Evolutionary conservation across 805 yeast species (phyloP), one percentile per base, ranked within the genome.

Genomic region (Candida argentea): DNA sequence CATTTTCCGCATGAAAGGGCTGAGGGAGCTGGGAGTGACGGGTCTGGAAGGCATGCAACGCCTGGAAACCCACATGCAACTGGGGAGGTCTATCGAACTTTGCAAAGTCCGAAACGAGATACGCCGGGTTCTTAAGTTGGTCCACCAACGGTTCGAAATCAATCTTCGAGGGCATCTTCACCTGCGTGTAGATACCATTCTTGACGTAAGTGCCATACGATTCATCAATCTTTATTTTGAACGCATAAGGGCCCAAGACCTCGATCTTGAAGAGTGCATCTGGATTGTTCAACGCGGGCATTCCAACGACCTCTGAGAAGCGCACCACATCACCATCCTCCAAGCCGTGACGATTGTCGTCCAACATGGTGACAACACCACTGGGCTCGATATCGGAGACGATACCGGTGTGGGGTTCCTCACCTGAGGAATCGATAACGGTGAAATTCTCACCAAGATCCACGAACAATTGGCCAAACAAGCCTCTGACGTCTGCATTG

Each of bases 201-300:
- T 74, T 76, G 29, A 61, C 53, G 48, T 85, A 91, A 2, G 63
- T 53, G 14, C 87, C 94, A 55, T 57, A 63, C 15, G 55, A 40
- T 14, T 61, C 61, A 37, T 69, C 71, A 33, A 72, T 62, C 31
- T 73, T 67, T 34, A 89, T 73, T 48, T 73, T 76, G 65, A 82
- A 91, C 3, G 96, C 93, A 49, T 72, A 86, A n/a, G 98, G 98
- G 10, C 97, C 98, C 35, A 81, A 65, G 2, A 86, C 96, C 47
- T 76, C 79, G 29, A 91, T 72, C 48, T 81, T 79, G 49, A 65
- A 74, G n/a, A n/a, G n/a, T n/a, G n/a, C n/a, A n/a, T n/a, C n/a
- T 10, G 85, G 69, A 31, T 68, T 57, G 50, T 87, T 83, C 37
- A 85, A 60, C 37, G 67, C 67, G 6, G 70, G 75, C 48, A 85